phyloP scores from a whole-genome alignment of 2,329 filamentous ascomycete genomes.

The Neospermospora avenae region DNA sequence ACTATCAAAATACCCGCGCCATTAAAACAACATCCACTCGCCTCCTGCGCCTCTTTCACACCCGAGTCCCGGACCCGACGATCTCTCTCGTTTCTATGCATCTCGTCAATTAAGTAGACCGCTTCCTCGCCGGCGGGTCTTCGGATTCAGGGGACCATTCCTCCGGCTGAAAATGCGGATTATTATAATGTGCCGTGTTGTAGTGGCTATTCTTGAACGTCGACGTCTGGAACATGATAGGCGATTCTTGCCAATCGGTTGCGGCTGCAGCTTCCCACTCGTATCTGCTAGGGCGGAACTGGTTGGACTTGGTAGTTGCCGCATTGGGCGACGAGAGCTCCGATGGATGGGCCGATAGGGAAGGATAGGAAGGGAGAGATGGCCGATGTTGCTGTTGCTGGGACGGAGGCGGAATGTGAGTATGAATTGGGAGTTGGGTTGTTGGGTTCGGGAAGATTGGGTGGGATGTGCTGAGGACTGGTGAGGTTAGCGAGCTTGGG shows the following conservation, averaged over 20 bases:
- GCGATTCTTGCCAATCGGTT: conserved; percentile 31
- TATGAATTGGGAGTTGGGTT: conserved; percentile 24
- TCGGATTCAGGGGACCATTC: conserved; percentile 41
- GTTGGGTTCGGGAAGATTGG: conserved; percentile 18
- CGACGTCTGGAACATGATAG: conserved; percentile 42
- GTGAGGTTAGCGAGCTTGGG: conserved; percentile 23
- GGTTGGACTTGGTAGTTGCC: conserved; percentile 16
- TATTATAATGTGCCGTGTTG: conserved; percentile 65
- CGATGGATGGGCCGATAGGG: conserved; percentile 19
- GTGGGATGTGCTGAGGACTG: conserved; percentile 20
- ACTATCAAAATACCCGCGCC: neutral
- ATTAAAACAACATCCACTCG: neutral
- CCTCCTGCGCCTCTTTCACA: neutral
- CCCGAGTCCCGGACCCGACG: neutral
- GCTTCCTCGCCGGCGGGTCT: conserved; percentile 26
- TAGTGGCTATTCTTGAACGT: conserved; percentile 66
- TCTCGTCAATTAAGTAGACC: conserved; percentile 16
- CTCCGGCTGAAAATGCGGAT: conserved; percentile 58
- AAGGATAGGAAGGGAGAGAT: conserved; percentile 13
- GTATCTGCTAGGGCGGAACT: conserved; percentile 35
- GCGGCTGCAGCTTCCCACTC: conserved; percentile 31
- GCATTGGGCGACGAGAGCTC: conserved; percentile 25
- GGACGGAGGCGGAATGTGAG: conserved; percentile 19
- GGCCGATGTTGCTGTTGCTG: conserved; percentile 11
- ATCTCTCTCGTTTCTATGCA: conserved; percentile 8